A percentile compares a stretch with the other conserved stretches of the same genome.
These are phyloP conservation scores for Odontarrhena argentea DNA, from an alignment of 345 rosid species.

Conservation along the genomic window DNA sequence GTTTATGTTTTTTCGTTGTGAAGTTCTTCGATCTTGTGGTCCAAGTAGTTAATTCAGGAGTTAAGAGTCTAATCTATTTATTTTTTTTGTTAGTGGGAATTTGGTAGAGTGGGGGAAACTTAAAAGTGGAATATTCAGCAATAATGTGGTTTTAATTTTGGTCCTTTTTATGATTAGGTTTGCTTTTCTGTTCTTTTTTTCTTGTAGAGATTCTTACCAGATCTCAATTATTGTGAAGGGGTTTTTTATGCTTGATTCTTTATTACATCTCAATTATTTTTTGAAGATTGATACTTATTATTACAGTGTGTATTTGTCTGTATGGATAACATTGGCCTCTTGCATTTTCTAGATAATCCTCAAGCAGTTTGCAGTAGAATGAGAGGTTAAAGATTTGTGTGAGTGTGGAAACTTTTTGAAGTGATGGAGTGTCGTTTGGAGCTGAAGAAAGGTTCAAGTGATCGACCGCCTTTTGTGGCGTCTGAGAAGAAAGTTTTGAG, in stretches of 20 bases:
- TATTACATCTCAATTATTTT: neutral
- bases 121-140: neutral
- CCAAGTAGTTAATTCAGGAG: too few relatives aligned
- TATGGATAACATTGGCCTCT: constrained; percentile 26
- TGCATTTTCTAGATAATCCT: neutral
- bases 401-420: constrained; percentile 22
- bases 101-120: neutral
- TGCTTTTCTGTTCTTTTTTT: constrained; percentile 16
- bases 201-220: constrained; percentile 24
- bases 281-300: neutral
- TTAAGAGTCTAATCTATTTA: too few relatives aligned
- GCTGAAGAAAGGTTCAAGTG: constrained; percentile 41
- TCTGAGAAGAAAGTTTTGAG: constrained; percentile 37
- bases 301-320: neutral
- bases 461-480: constrained; percentile 39
- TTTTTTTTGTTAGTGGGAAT: too few relatives aligned
- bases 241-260: neutral
- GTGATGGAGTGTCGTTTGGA: constrained; percentile 51
- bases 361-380: neutral
- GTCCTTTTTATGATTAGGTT: constrained; percentile 7
- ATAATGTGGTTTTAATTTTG: constrained; percentile 2
- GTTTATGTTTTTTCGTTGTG: neutral
- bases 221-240: constrained; percentile 23
- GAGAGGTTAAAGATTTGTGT: constrained; percentile 23
- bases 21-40: constrained; percentile 26